Percentiles rank a stretch among this genome's conserved stretches.
Evolutionary conservation across 176 grass and related monocot genomes (phyloP).

Genomic region (Carex parvula): DNA sequence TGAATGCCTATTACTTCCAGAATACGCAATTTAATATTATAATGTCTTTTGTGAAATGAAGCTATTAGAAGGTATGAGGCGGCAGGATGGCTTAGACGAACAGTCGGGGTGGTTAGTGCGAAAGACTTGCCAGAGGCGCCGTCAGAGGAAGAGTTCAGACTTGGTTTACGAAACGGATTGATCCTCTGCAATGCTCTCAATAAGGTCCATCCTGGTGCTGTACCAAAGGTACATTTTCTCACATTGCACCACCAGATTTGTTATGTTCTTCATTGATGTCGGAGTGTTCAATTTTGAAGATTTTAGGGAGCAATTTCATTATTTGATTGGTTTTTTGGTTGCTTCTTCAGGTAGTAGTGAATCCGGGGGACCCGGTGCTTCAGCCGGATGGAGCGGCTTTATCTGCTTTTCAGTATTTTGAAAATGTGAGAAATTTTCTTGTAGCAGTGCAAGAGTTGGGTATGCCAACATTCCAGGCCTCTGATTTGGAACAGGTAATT

Average conservation of each 20-base stretch:
- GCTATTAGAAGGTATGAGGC: slow-evolving; percentile 85
- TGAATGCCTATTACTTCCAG: background rate
- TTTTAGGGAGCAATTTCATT: background rate
- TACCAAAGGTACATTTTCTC: slow-evolving; percentile 59
- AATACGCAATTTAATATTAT: background rate
- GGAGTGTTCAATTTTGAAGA: background rate
- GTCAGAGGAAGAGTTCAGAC: slow-evolving; percentile 93
- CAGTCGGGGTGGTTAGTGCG: slow-evolving; percentile 65
- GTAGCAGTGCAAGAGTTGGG: slow-evolving; percentile 79
- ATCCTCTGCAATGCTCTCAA: slow-evolving; percentile 98
- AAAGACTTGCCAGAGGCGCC: slow-evolving; percentile 86
- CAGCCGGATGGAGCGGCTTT: slow-evolving; percentile 89
- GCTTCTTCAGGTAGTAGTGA: slow-evolving; percentile 72
- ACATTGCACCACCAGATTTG: background rate
- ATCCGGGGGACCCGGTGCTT: slow-evolving; percentile 78
- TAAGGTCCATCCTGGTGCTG: slow-evolving; percentile 80
- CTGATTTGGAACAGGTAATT: slow-evolving; percentile 93
- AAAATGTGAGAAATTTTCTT: slow-evolving; percentile 99
- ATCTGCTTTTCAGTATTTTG: slow-evolving; percentile 98
- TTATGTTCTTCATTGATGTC: background rate
- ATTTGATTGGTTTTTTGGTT: background rate
- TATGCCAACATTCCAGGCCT: slow-evolving; percentile 84
- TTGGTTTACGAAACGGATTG: slow-evolving; percentile 84
- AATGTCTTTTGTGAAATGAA: slow-evolving; percentile 31
- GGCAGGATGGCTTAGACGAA: slow-evolving; percentile 79